Percentiles rank a stretch among this genome's conserved stretches.
phyloP scores from a whole-genome alignment of 345 rosid species.

The Garcia nutans region DNA sequence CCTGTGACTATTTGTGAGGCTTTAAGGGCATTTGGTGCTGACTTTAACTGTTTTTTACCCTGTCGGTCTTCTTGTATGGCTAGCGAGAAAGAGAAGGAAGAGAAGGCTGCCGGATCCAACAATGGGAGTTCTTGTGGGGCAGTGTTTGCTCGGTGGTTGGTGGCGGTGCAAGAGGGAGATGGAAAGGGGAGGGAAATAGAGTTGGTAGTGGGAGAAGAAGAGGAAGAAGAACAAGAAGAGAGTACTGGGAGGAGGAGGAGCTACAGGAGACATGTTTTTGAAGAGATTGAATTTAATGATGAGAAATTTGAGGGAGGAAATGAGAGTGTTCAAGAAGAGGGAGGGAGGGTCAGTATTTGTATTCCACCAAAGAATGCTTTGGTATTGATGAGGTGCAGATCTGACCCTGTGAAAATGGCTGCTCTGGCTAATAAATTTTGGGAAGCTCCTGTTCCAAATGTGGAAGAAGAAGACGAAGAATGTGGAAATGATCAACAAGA shows the following conservation, averaged over 20 bases:
- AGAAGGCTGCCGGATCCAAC: conserved; percentile 1
- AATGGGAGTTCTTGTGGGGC: conserved; percentile 61
- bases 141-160: conserved; percentile 77
- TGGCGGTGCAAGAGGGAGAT: conserved; percentile 70
- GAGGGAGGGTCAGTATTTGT: conserved; percentile 53
- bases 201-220: conserved; percentile 65
- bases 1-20: conserved; percentile 85
- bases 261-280: conserved; percentile 68
- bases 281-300: conserved; percentile 53
- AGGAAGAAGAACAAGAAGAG: conserved; percentile 27
- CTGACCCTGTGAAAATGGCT: conserved; percentile 93
- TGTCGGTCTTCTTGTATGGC: conserved; percentile 76
- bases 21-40: conserved; percentile 71
- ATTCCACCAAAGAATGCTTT: conserved; percentile 89
- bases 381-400: conserved; percentile 87
- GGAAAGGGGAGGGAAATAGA: conserved; percentile 66
- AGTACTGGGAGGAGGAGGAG: conserved; percentile 48
- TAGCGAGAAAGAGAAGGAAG: conserved; percentile 27
- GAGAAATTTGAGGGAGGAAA: conserved; percentile 30
- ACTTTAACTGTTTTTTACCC: conserved; percentile 80
- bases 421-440: conserved; percentile 74
- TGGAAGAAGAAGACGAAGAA: conserved; percentile 20
- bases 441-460: conserved; percentile 48
- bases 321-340: conserved; percentile 35
- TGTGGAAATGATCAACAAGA: conserved; percentile 18